A percentile compares a stretch with the other conserved stretches of the same genome.
Conservation (phyloP, 2,329 filamentous ascomycete genomes). For the Sporothrix protearum region DNA sequence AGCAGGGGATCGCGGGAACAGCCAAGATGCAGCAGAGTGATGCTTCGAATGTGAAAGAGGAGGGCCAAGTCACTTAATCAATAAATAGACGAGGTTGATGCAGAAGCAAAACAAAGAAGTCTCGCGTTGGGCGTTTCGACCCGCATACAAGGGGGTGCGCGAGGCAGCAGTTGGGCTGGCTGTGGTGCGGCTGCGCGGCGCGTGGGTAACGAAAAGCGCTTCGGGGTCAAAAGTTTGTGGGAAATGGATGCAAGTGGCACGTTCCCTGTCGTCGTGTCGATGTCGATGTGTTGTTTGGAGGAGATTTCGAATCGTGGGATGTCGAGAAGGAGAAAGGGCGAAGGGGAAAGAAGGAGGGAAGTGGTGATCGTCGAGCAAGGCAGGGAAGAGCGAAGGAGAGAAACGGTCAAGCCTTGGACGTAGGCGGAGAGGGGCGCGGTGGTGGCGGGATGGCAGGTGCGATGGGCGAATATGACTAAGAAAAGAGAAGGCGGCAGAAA, state of each 20-base stretch:
- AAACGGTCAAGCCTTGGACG: slow-evolving; percentile 11
- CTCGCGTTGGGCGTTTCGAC: slow-evolving; percentile 18
- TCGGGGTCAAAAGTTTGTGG: not conserved
- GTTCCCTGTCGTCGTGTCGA: not conserved
- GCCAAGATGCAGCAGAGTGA: not conserved
- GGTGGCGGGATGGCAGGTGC: slow-evolving; percentile 8
- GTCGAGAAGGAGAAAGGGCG: not conserved
- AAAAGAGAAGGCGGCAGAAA: slow-evolving; percentile 3
- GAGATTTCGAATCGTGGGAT: not conserved
- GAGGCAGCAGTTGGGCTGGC: slow-evolving; percentile 11
- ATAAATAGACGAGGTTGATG: not conserved
- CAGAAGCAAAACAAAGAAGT: not conserved
- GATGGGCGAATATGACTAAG: slow-evolving; percentile 11
- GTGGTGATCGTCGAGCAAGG: slow-evolving; percentile 15
- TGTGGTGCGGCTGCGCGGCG: not conserved
- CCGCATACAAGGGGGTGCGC: slow-evolving; percentile 9
- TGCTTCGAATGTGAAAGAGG: not conserved
- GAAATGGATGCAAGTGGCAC: not conserved
- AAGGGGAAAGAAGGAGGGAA: not conserved
- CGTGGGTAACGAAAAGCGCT: not conserved
- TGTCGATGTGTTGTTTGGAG: not conserved
- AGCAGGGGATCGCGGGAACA: not conserved
- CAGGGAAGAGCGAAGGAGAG: slow-evolving; percentile 13
- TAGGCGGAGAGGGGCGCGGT: slow-evolving; percentile 14
- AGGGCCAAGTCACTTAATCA: not conserved